Percentiles rank a stretch among this genome's conserved stretches.
Evolutionary conservation across 208 protist genomes (phyloP).

Genomic region (Leishmania tarentolae): DNA sequence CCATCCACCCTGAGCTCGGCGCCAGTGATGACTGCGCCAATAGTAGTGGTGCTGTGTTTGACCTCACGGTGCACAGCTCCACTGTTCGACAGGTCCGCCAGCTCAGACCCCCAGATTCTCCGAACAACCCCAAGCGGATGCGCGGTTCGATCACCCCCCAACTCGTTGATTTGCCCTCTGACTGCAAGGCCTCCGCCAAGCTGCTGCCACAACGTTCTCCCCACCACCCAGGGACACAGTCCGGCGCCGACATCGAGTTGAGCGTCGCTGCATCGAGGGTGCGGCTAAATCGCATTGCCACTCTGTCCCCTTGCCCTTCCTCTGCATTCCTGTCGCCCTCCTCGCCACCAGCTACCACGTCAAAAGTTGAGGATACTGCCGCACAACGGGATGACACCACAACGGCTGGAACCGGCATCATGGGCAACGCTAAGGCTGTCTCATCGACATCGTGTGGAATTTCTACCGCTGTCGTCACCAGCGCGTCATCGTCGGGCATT

Average conservation of each 20-base stretch:
- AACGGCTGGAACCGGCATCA: not conserved
- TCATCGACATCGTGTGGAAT: not conserved
- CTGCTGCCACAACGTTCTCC: not conserved
- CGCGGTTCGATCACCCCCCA: not conserved
- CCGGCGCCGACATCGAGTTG: not conserved
- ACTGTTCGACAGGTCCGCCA: conserved; percentile 16
- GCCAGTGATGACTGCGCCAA: not conserved
- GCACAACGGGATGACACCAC: not conserved
- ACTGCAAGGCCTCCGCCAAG: not conserved
- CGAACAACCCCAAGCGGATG: not conserved
- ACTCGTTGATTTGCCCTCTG: not conserved
- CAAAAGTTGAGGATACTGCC: not conserved
- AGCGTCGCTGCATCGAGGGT: conserved; percentile 8
- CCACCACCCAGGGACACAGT: not conserved
- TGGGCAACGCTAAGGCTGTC: not conserved
- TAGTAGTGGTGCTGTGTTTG: conserved; percentile 25
- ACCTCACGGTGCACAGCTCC: conserved; percentile 40
- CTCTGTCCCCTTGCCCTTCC: not conserved
- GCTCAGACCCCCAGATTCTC: not conserved
- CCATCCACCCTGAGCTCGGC: not conserved
- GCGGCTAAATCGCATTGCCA: conserved; percentile 5
- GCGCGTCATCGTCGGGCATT: not conserved
- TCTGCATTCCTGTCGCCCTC: not conserved
- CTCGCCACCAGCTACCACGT: not conserved
- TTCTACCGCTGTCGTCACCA: not conserved